These are phyloP conservation scores for Cynara cardunculus DNA, from an alignment of 129 eudicot species.

Conservation along the genomic window DNA sequence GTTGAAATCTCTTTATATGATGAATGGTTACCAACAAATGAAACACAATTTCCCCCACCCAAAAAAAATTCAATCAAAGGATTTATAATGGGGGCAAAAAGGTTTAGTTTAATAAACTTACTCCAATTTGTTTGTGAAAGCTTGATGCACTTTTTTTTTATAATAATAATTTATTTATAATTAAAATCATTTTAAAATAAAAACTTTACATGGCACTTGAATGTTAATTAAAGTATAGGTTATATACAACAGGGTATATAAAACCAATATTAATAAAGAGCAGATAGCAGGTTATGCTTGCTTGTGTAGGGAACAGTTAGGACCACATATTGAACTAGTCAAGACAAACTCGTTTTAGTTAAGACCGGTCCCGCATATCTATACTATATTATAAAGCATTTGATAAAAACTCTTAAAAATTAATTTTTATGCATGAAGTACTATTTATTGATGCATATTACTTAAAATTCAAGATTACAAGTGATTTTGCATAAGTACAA, in stretches of 20 bases:
- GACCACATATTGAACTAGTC: not conserved
- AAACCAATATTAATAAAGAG: not conserved
- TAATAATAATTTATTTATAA: not conserved
- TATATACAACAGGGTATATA: not conserved
- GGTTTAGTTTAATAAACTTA: constrained; percentile 23
- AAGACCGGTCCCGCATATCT: too few relatives aligned
- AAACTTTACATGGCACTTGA: not conserved
- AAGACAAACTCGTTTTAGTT: not conserved
- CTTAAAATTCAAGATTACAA: too few relatives aligned
- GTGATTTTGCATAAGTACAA: too few relatives aligned
- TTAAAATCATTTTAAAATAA: not conserved
- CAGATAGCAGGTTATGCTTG: not conserved
- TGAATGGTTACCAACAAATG: constrained; percentile 22
- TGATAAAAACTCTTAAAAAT: too few relatives aligned
- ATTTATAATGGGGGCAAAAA: constrained; percentile 24
- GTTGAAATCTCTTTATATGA: not conserved
- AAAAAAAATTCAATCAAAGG: too few relatives aligned
- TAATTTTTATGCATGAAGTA: too few relatives aligned
- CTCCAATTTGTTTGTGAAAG: constrained; percentile 24
- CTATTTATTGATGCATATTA: too few relatives aligned
- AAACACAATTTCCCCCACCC: constrained; percentile 23
- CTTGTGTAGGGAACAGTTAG: not conserved
- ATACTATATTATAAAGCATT: too few relatives aligned
- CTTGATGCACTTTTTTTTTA: constrained; percentile 5
- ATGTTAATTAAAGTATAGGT: not conserved